Conservation (phyloP, 2,329 filamentous ascomycete genomes). For the Aspergillus spinulosporus region DNA sequence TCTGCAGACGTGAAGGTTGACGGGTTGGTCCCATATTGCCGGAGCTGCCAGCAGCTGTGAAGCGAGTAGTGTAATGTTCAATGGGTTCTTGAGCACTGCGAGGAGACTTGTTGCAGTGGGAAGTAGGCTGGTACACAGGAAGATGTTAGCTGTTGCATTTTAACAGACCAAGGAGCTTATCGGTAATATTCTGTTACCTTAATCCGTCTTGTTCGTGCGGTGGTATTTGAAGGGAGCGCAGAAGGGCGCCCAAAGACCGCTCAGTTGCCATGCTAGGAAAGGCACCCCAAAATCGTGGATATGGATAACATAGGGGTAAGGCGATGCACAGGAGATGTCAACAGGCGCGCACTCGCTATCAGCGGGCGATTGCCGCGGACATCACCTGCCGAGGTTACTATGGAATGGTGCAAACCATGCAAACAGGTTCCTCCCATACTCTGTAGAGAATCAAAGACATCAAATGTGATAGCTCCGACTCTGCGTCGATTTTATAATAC, state of each 20-base stretch:
- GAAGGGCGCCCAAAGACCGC: slow-evolving; percentile 59
- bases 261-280: slow-evolving; percentile 56
- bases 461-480: not conserved
- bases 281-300: not conserved
- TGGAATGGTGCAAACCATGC: slow-evolving; percentile 32
- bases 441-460: not conserved
- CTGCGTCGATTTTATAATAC: slow-evolving; percentile 5
- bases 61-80: slow-evolving; percentile 62
- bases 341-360: not conserved
- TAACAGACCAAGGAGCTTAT: slow-evolving; percentile 2
- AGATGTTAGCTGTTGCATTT: slow-evolving; percentile 16
- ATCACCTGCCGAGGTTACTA: slow-evolving; percentile 36
- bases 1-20: slow-evolving; percentile 57
- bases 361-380: slow-evolving; percentile 25
- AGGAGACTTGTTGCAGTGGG: slow-evolving; percentile 52
- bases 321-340: not conserved
- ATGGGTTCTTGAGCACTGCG: slow-evolving; percentile 57
- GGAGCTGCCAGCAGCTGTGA: slow-evolving; percentile 61
- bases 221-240: slow-evolving; percentile 61
- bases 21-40: slow-evolving; percentile 58
- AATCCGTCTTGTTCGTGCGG: slow-evolving; percentile 61
- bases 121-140: slow-evolving; percentile 47
- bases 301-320: slow-evolving; percentile 11
- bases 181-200: slow-evolving; percentile 44
- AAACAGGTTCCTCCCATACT: slow-evolving; percentile 26